These are phyloP conservation scores for Rhynchospora breviuscula DNA, from an alignment of 176 grass and related monocot species.

Conservation along the genomic window DNA sequence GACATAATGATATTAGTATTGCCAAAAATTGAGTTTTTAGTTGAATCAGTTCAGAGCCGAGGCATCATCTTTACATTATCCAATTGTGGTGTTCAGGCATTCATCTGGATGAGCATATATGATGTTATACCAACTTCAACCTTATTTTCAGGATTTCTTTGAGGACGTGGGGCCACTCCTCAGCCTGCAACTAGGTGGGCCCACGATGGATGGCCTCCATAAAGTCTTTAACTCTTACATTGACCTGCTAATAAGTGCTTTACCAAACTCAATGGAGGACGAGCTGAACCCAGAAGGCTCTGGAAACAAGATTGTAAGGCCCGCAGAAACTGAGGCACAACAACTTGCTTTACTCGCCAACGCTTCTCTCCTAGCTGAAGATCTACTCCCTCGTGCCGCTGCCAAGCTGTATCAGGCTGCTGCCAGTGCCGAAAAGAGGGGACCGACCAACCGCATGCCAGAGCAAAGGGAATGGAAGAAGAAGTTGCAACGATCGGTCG, in stretches of 20 bases:
- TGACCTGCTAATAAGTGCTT: constrained; percentile 73
- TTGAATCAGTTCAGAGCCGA: too few relatives aligned
- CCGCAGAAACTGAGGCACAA: constrained; percentile 78
- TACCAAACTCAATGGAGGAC: constrained; percentile 68
- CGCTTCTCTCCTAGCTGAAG: constrained; percentile 87
- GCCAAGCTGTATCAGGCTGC: constrained; percentile 65
- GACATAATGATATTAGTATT: too few relatives aligned
- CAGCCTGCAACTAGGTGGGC: constrained; percentile 80
- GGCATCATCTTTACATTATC: too few relatives aligned
- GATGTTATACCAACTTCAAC: constrained; percentile 8
- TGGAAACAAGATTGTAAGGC: constrained; percentile 82
- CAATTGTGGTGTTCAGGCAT: neutral
- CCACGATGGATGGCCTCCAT: constrained; percentile 74
- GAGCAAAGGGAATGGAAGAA: constrained; percentile 95
- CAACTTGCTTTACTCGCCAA: constrained; percentile 87
- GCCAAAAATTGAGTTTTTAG: too few relatives aligned
- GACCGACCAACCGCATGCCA: constrained; percentile 58
- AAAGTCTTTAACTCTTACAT: constrained; percentile 83
- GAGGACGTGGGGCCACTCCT: constrained; percentile 88
- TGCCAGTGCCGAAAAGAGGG: constrained; percentile 35
- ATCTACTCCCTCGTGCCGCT: constrained; percentile 82
- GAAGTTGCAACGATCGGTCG: constrained; percentile 74
- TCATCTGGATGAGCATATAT: neutral
- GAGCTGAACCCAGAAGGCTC: constrained; percentile 72
- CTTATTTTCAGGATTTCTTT: constrained; percentile 79